Conservation (phyloP, 1,139 yeast genomes). For the Protomyces gravidus region DNA sequence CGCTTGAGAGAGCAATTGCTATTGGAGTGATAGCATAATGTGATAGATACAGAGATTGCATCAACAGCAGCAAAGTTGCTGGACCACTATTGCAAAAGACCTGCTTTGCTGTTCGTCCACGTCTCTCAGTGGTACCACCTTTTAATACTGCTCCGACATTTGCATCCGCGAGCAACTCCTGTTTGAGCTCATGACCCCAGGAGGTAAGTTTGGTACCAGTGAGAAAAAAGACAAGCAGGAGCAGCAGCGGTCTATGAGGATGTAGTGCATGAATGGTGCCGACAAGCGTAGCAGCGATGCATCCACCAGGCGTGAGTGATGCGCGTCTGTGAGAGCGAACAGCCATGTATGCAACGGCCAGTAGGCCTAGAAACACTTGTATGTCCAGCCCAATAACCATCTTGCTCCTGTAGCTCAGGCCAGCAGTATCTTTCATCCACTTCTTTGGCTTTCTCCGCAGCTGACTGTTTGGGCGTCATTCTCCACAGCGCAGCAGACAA, state of each 20-base stretch:
- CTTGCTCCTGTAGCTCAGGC: too few species aligned
- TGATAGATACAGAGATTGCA: slow-evolving; percentile 23
- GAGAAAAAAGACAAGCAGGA: slow-evolving; percentile 44
- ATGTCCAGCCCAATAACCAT: too few species aligned
- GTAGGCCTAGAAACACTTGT: slow-evolving; percentile 17
- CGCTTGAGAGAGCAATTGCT: not conserved
- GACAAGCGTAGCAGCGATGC: slow-evolving; percentile 43
- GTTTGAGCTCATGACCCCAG: slow-evolving; percentile 30
- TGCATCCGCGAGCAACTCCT: slow-evolving; percentile 31
- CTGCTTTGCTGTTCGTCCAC: slow-evolving; percentile 32
- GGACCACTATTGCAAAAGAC: slow-evolving; percentile 25
- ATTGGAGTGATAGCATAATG: not conserved
- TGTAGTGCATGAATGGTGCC: slow-evolving; percentile 46
- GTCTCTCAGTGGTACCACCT: not conserved
- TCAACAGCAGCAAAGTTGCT: slow-evolving; percentile 3
- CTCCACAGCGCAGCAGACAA: not conserved
- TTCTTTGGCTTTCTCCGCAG: too few species aligned
- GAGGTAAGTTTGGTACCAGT: slow-evolving; percentile 47
- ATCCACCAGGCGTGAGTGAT: slow-evolving; percentile 45
- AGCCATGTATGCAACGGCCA: slow-evolving; percentile 17
- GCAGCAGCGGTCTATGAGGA: slow-evolving; percentile 40
- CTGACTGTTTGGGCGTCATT: not conserved
- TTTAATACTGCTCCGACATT: slow-evolving; percentile 1
- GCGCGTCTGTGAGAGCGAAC: slow-evolving; percentile 35
- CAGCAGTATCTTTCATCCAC: too few species aligned